Conservation (phyloP, 2,329 filamentous ascomycete species). For the Penicillium psychrosexuale region DNA sequence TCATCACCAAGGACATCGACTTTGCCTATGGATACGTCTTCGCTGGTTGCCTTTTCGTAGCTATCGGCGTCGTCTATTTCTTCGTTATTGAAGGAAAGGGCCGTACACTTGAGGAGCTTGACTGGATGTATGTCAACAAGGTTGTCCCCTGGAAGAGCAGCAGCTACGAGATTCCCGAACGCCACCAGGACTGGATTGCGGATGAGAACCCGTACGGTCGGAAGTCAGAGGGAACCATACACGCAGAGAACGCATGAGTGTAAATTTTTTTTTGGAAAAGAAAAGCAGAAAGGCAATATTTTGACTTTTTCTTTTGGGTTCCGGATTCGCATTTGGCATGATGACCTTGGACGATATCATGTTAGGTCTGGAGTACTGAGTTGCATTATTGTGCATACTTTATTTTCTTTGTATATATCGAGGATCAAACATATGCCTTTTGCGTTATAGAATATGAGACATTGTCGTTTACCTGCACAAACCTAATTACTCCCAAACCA, state of each 20-base stretch:
- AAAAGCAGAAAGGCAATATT: neutral
- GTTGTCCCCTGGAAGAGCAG: constrained; percentile 60
- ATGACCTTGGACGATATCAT: constrained; percentile 3
- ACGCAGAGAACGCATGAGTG: constrained; percentile 30
- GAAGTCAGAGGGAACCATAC: constrained; percentile 24
- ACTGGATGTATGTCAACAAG: constrained; percentile 66
- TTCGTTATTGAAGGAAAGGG: constrained; percentile 72
- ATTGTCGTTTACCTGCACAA: neutral
- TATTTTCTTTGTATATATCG: constrained; percentile 6
- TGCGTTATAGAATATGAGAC: constrained; percentile 1
- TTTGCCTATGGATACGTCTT: constrained; percentile 76
- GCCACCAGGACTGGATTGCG: constrained; percentile 16
- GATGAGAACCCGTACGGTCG: constrained; percentile 19
- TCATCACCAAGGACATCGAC: constrained; percentile 68
- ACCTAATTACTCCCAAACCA: neutral
- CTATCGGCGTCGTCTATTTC: constrained; percentile 63
- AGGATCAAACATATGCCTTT: neutral
- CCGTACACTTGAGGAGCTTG: constrained; percentile 69
- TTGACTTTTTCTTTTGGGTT: constrained; percentile 2
- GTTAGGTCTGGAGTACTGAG: constrained; percentile 12
- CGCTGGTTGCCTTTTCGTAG: constrained; percentile 65
- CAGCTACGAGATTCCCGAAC: constrained; percentile 40
- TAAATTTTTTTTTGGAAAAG: neutral
- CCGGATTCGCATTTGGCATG: neutral
- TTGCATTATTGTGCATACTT: neutral